Base-by-base conservation (phyloP, 1,284 basidiomycete species). In the Omphalotus olearius region DNA sequence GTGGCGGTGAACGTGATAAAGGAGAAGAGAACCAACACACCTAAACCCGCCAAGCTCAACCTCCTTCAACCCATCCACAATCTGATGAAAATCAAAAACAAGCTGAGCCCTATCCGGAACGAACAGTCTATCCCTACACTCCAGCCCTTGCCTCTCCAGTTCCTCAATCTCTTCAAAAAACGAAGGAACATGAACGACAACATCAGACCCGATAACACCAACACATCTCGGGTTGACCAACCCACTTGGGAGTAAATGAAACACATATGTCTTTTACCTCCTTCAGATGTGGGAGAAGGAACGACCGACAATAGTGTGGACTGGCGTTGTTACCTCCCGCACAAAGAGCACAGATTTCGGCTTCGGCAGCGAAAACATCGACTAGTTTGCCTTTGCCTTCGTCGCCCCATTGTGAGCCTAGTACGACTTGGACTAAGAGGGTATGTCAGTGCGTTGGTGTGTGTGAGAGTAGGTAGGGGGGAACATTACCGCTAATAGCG, bases 311-410 rank as follows among this genome's bases (percentile, higher is more conserved):
- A 99, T 98, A 30, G 97, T 99, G 71, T 99, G 96, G n/a, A 5
- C 96, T 97, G 39, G 96, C 96, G 67, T 99, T 99, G 76, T 98
- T 98, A 16, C 96, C 97, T 25, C 96, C 96, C 5, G 96, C 96
- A 69, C 94, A 98, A 44, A 96, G 83, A 33, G 95, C 96, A 65
- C 95, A 98, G 64, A 99, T 72, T 68, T 99, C 96, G 60, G 85
- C 82, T 50, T 96, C 83, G 17, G 87, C 90, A 43, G 92, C 80
- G 60, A 97, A 78, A 66, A 97, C 88, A 69, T 99, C 93, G 56
- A 95, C 93, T 56, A 98, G 84, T 72, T 98, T 96, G 44, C 93
- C 93, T 70, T 97, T 97, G 61, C 93, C 93, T 71, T 96, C 93
- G 70, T 96, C 93, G 56, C 93, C 93, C 93, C 93, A 97, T 66